A percentile compares a stretch with the other conserved stretches of the same genome.
These are phyloP conservation scores for Candida ortonii DNA, from an alignment of 805 yeast species.

Conservation along the genomic window DNA sequence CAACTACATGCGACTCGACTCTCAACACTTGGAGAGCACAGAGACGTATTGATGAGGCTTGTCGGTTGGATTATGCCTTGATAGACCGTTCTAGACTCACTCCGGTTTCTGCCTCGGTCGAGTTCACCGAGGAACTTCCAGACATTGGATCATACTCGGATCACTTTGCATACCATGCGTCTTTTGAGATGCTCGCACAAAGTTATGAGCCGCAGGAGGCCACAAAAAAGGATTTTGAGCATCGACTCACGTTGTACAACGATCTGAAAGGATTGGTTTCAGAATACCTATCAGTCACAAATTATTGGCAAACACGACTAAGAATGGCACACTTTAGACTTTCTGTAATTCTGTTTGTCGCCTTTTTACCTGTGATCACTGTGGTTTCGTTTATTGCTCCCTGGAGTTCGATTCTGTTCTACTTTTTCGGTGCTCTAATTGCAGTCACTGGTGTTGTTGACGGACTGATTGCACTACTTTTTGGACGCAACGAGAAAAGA, in stretches of 20 bases:
- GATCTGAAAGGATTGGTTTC: constrained; percentile 48
- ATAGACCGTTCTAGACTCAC: constrained; percentile 54
- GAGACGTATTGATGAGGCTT: constrained; percentile 63
- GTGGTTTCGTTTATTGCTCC: constrained; percentile 53
- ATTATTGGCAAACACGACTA: constrained; percentile 60
- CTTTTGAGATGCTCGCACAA: constrained; percentile 32
- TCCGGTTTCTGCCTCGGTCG: constrained; percentile 64
- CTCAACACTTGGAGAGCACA: constrained; percentile 81
- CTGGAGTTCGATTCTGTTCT: constrained; percentile 69
- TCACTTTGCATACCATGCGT: constrained; percentile 77
- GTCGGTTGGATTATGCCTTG: constrained; percentile 86
- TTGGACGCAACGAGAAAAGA: constrained; percentile 77
- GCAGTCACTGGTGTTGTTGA: constrained; percentile 67
- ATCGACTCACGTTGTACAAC: constrained; percentile 38
- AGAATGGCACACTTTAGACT: constrained; percentile 61
- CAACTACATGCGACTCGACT: constrained; percentile 85
- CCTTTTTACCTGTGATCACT: constrained; percentile 50
- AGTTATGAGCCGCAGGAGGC: constrained; percentile 1
- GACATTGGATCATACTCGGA: constrained; percentile 80
- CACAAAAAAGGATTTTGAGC: constrained; percentile 5
- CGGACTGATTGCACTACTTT: constrained; percentile 74
- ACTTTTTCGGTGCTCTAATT: constrained; percentile 51
- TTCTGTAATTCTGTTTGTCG: constrained; percentile 53
- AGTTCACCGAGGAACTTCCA: constrained; percentile 67
- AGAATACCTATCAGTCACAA: constrained; percentile 47